Conservation (phyloP, 2,329 filamentous ascomycete genomes). For the Podosphaera aphanis region DNA sequence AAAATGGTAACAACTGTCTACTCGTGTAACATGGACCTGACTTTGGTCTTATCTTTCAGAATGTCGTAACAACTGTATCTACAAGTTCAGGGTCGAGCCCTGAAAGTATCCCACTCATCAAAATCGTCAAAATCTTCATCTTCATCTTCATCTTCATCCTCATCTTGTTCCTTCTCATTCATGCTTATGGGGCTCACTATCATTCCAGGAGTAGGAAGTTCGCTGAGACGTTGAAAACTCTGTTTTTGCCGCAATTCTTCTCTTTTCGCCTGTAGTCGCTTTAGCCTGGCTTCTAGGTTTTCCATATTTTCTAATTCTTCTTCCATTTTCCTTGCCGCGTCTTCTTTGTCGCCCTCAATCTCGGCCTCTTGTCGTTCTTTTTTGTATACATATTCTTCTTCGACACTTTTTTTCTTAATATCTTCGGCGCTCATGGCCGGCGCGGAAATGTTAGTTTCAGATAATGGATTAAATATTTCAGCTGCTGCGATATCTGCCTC, state of each 20-base stretch:
- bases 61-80: not conserved
- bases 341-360: constrained; percentile 46
- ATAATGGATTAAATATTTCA: constrained; percentile 14
- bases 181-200: not conserved
- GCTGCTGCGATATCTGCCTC: constrained; percentile 50
- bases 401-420: constrained; percentile 28
- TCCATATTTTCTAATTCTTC: constrained; percentile 70
- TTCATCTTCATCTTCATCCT: constrained; percentile 4
- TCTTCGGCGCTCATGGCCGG: constrained; percentile 43
- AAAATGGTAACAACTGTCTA: not conserved
- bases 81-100: not conserved
- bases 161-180: not conserved
- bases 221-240: not conserved
- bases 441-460: constrained; percentile 40
- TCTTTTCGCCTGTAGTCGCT: constrained; percentile 42
- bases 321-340: constrained; percentile 48
- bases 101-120: constrained; percentile 3
- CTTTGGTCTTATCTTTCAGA: not conserved
- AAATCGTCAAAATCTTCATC: constrained; percentile 1
- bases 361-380: constrained; percentile 28
- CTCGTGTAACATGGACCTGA: not conserved
- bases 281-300: constrained; percentile 48
- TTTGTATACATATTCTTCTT: constrained; percentile 25
- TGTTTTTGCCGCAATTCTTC: constrained; percentile 33
- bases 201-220: not conserved